A percentile compares a stretch with the other conserved stretches of the same genome.
Conservation (phyloP, 495 filamentous ascomycete species). For the Rhypophila decipiens region DNA sequence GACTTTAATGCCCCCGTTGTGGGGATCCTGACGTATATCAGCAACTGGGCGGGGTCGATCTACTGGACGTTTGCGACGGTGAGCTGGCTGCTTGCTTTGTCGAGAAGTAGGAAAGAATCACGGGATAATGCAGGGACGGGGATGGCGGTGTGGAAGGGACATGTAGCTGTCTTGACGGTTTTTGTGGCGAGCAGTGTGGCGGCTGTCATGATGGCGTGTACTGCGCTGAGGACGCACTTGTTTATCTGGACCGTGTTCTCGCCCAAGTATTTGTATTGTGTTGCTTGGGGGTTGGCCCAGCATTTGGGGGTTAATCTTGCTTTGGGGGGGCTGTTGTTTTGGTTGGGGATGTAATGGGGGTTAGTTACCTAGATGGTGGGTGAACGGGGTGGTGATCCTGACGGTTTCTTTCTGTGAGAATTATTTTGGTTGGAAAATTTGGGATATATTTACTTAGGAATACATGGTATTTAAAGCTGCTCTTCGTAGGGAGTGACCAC, state of each 20-base stretch:
- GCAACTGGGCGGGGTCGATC: conserved; percentile 88
- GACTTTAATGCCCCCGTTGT: conserved; percentile 63
- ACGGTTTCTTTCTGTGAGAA: no score
- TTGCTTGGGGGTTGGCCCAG: conserved; percentile 79
- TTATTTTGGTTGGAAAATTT: no score
- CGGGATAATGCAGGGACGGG: neutral
- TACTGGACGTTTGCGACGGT: conserved; percentile 69
- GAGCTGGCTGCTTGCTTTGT: conserved; percentile 38
- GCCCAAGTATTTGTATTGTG: conserved; percentile 88
- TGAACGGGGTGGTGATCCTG: no score
- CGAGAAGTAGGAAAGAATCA: conserved; percentile 12
- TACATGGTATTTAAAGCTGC: no score
- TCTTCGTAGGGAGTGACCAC: no score
- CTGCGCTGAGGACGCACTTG: conserved; percentile 74
- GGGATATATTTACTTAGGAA: no score
- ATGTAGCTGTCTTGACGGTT: conserved; percentile 58
- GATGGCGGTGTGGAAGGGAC: conserved; percentile 27
- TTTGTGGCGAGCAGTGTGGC: conserved; percentile 54
- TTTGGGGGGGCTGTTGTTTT: conserved; percentile 50
- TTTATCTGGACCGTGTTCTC: conserved; percentile 99
- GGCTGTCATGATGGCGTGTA: conserved; percentile 85
- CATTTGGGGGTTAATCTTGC: conserved; percentile 67
- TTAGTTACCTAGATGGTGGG: no score
- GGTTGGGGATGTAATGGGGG: conserved; percentile 36
- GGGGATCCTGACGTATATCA: conserved; percentile 71